Percentiles rank a stretch among this genome's conserved stretches.
These are phyloP conservation scores for Sporothrix protearum DNA, from an alignment of 2,329 filamentous ascomycete species.

Conservation along the genomic window DNA sequence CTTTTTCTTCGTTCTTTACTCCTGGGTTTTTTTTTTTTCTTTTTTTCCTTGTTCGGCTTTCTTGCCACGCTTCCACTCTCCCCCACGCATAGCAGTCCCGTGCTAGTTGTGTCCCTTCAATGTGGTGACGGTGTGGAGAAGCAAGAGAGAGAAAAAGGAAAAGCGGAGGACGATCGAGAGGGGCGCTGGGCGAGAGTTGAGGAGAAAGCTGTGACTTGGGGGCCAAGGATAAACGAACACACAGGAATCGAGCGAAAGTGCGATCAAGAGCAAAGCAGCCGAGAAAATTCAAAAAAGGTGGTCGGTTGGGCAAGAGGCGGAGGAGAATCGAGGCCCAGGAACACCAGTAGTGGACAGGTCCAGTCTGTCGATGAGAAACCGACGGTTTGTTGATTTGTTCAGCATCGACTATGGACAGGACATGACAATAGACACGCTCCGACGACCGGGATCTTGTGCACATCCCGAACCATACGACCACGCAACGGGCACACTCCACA, in stretches of 20 bases:
- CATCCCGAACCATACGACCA: not conserved
- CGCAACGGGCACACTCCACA: not conserved
- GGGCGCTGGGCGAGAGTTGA: not conserved
- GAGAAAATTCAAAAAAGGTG: not conserved
- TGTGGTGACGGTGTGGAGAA: conserved; percentile 5
- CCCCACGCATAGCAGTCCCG: not conserved
- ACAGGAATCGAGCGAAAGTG: not conserved
- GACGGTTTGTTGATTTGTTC: not conserved
- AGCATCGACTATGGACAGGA: no score
- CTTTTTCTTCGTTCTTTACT: not conserved
- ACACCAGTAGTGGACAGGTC: not conserved
- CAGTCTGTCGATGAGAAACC: no score
- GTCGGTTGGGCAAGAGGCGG: not conserved
- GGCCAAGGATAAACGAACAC: not conserved
- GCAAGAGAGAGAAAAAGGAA: not conserved
- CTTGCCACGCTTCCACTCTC: not conserved
- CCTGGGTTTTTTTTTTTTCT: not conserved
- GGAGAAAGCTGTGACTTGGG: not conserved
- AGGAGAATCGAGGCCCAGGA: not conserved
- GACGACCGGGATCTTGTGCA: conserved; percentile 10
- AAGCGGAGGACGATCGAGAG: not conserved
- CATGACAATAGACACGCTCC: no score
- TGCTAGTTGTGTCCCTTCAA: not conserved
- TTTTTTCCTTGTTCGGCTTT: not conserved
- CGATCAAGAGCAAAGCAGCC: not conserved